These are phyloP conservation scores for Candida ficus DNA, from an alignment of 805 yeast species.

Conservation along the genomic window DNA sequence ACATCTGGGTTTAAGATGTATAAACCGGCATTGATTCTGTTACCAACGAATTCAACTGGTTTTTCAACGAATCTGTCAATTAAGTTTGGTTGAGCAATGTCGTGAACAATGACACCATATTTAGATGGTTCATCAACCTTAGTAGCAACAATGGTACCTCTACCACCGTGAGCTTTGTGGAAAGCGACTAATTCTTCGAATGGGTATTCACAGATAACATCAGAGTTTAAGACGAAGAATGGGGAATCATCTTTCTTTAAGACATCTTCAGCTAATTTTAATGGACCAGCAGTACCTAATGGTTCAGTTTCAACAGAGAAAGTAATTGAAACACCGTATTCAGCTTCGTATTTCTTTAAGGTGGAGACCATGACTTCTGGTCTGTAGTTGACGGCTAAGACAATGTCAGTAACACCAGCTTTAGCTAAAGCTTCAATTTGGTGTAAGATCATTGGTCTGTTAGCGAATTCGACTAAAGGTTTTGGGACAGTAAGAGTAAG, in stretches of 20 bases:
- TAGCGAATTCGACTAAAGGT: slow-evolving; percentile 96
- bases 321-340: slow-evolving; percentile 90
- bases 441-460: slow-evolving; percentile 98
- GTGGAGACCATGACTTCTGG: slow-evolving; percentile 99
- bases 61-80: slow-evolving; percentile 99
- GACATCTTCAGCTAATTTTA: slow-evolving; percentile 92
- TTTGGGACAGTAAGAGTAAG: slow-evolving; percentile 91
- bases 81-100: slow-evolving; percentile 89
- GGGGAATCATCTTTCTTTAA: slow-evolving; percentile 94
- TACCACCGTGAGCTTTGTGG: slow-evolving; percentile 96
- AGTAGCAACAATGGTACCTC: slow-evolving; percentile 98
- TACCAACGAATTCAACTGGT: slow-evolving; percentile 99
- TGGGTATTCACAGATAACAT: slow-evolving; percentile 98
- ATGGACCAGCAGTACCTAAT: slow-evolving; percentile 98
- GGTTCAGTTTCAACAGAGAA: slow-evolving; percentile 99
- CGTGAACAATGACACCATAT: slow-evolving; percentile 99
- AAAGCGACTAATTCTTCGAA: slow-evolving; percentile 85
- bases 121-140: slow-evolving; percentile 99
- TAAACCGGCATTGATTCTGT: slow-evolving; percentile 99
- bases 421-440: slow-evolving; percentile 97
- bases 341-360: slow-evolving; percentile 87
- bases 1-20: slow-evolving; percentile 97
- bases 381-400: slow-evolving; percentile 97
- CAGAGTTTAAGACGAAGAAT: slow-evolving; percentile 96
- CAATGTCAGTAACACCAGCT: slow-evolving; percentile 99